Percentiles rank a stretch among this genome's conserved stretches.
phyloP scores from a whole-genome alignment of 2,329 filamentous ascomycete genomes.

The Monosporascus sp. region DNA sequence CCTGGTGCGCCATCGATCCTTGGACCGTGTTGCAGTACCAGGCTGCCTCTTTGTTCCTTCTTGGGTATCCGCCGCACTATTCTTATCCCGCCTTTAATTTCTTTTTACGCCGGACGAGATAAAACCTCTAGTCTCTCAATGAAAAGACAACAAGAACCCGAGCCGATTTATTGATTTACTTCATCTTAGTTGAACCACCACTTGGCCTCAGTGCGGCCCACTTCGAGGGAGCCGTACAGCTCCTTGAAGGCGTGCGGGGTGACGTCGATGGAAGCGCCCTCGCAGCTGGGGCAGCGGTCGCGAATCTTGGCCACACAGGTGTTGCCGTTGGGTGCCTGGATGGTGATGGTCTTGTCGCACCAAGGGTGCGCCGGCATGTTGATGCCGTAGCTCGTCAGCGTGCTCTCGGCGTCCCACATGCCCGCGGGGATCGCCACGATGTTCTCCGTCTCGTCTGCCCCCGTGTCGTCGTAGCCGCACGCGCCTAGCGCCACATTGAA shows the following conservation, averaged over 20 bases:
- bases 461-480: slow-evolving; percentile 60
- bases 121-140: too few species aligned
- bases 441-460: slow-evolving; percentile 47
- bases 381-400: slow-evolving; percentile 48
- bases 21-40: too few species aligned
- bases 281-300: slow-evolving; percentile 75
- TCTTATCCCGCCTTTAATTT: too few species aligned
- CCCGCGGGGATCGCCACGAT: slow-evolving; percentile 64
- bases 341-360: slow-evolving; percentile 65
- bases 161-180: too few species aligned
- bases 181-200: slow-evolving; percentile 26
- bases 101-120: too few species aligned
- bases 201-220: slow-evolving; percentile 27
- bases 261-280: slow-evolving; percentile 51
- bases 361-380: slow-evolving; percentile 49
- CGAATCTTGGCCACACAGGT: slow-evolving; percentile 53
- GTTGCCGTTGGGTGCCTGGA: slow-evolving; percentile 52
- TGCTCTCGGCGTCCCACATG: slow-evolving; percentile 52
- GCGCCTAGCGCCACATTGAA: slow-evolving; percentile 64
- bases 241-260: slow-evolving; percentile 50
- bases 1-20: too few species aligned
- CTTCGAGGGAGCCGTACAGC: slow-evolving; percentile 41
- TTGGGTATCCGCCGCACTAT: too few species aligned
- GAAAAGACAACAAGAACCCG: too few species aligned
- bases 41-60: too few species aligned